These are phyloP conservation scores for Neofusicoccum cordaticola DNA, from an alignment of 2,329 filamentous ascomycete genomes.

Conservation along the genomic window DNA sequence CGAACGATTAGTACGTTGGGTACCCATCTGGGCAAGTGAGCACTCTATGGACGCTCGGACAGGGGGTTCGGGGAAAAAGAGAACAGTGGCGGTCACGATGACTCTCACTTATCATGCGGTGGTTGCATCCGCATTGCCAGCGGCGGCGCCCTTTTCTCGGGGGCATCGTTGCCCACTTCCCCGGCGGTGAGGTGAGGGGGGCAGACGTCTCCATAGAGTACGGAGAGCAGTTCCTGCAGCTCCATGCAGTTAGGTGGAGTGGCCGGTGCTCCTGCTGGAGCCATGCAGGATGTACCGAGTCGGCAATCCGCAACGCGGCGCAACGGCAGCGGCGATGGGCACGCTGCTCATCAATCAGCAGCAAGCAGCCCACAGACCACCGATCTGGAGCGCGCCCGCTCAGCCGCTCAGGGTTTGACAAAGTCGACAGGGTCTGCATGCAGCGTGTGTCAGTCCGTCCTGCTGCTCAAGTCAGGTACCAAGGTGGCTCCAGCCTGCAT, in stretches of 20 bases:
- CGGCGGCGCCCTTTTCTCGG: background rate
- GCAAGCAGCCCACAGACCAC: slow-evolving; percentile 1
- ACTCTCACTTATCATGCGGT: background rate
- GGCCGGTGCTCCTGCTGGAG: background rate
- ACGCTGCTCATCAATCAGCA: background rate
- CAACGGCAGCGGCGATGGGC: background rate
- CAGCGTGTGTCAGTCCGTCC: slow-evolving; percentile 1
- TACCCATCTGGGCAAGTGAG: background rate
- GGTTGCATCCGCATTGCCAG: background rate
- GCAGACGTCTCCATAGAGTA: background rate
- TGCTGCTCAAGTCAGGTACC: slow-evolving; percentile 1
- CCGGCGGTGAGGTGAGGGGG: slow-evolving; percentile 3
- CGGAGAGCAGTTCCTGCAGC: background rate
- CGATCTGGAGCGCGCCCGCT: slow-evolving; percentile 1
- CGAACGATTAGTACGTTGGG: background rate
- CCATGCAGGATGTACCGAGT: background rate
- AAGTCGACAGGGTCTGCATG: background rate
- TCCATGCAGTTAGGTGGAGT: background rate
- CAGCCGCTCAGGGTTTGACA: slow-evolving; percentile 7
- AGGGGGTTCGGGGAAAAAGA: background rate
- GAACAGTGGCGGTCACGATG: background rate
- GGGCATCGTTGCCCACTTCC: background rate
- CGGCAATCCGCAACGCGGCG: background rate
- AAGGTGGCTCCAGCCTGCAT: background rate
- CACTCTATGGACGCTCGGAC: background rate